Evolutionary conservation across 179 eudicot genomes (phyloP).

Genomic region (Pouteria campechiana): DNA sequence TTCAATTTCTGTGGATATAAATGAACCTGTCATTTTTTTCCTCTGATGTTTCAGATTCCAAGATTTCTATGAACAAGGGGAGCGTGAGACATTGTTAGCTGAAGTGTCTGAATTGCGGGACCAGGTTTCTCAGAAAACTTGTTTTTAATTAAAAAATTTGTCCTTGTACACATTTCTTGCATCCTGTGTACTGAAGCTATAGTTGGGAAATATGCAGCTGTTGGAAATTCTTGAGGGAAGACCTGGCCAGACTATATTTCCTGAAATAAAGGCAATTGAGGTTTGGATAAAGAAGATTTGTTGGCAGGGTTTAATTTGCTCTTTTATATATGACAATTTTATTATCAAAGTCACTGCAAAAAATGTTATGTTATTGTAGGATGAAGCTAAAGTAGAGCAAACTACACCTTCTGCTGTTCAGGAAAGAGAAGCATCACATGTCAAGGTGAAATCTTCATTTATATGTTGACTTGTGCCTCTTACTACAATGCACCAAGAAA

Average conservation of each 20-base stretch:
- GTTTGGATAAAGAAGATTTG: constrained; percentile 2
- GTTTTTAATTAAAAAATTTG: too few species aligned
- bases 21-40: neutral
- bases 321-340: neutral
- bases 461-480: too few species aligned
- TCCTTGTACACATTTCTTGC: neutral
- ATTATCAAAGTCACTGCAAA: neutral
- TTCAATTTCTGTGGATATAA: too few species aligned
- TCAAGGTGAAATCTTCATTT: neutral
- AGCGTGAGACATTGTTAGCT: constrained; percentile 21
- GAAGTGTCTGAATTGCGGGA: constrained; percentile 30
- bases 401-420: too few species aligned
- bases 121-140: constrained; percentile 14
- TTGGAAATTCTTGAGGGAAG: constrained; percentile 15
- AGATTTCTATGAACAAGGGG: constrained; percentile 28
- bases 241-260: constrained; percentile 1
- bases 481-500: neutral
- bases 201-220: constrained; percentile 10
- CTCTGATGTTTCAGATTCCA: constrained; percentile 16
- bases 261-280: constrained; percentile 7
- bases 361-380: too few species aligned
- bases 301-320: neutral
- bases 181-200: neutral
- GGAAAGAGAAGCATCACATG: too few species aligned
- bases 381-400: too few species aligned